Percentiles rank a stretch among this genome's conserved stretches.
These are phyloP conservation scores for Tulasnella sp. DNA, from an alignment of 768 basidiomycete species.

Conservation along the genomic window DNA sequence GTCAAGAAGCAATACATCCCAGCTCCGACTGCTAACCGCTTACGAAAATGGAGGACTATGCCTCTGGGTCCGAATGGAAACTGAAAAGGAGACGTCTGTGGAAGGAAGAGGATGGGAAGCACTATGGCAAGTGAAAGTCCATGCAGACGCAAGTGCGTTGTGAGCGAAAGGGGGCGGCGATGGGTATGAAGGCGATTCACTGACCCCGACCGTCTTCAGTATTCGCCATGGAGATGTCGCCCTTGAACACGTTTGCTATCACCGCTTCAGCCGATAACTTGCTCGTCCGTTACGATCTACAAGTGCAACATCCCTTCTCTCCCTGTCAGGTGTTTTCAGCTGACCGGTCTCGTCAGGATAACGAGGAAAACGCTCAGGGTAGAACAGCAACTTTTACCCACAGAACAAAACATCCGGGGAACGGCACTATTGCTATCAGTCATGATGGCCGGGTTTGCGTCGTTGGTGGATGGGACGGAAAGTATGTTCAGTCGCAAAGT, in stretches of 20 bases:
- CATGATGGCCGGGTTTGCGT: constrained; percentile 72
- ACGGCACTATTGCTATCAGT: constrained; percentile 61
- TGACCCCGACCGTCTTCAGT: constrained; percentile 33
- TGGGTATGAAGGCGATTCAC: not conserved
- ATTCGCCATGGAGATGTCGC: constrained; percentile 74
- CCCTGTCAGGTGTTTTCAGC: not conserved
- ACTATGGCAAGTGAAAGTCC: constrained; percentile 54
- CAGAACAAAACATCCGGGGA: constrained; percentile 69
- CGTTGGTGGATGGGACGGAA: constrained; percentile 89
- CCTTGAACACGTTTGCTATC: constrained; percentile 46
- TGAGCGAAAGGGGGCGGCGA: not conserved
- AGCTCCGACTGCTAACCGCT: constrained; percentile 52
- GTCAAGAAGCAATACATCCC: not conserved
- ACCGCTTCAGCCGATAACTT: constrained; percentile 78
- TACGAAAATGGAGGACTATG: constrained; percentile 88
- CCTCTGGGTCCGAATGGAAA: constrained; percentile 33
- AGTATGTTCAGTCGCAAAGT: constrained; percentile 37
- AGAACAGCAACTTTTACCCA: constrained; percentile 21
- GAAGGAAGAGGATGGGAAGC: constrained; percentile 65
- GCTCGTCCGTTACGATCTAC: constrained; percentile 22
- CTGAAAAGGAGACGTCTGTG: constrained; percentile 39
- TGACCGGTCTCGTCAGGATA: not conserved
- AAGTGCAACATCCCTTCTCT: constrained; percentile 11
- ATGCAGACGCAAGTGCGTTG: constrained; percentile 57
- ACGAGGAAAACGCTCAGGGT: not conserved